Conservation (phyloP, 1,139 yeast genomes). For the Candida neerlandica region DNA sequence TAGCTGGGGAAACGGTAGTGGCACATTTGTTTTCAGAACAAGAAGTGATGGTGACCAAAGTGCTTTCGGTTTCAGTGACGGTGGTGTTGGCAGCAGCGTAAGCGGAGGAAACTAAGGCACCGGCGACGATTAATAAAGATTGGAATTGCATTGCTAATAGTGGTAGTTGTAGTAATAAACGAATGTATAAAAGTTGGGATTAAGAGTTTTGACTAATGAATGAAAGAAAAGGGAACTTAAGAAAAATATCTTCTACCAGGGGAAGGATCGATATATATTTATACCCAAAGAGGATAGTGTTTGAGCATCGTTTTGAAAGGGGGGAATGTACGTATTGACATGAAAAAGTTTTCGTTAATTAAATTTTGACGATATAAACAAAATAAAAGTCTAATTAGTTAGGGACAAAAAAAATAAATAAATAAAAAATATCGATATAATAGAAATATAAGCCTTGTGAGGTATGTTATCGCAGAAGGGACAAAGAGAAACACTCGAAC, state of each 20-base stretch:
- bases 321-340: neutral
- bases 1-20: slow-evolving; percentile 26
- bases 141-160: slow-evolving; percentile 33
- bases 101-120: slow-evolving; percentile 28
- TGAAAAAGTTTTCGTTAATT: neutral
- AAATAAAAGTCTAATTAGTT: neutral
- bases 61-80: slow-evolving; percentile 37
- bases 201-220: slow-evolving; percentile 2
- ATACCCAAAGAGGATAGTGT: neutral
- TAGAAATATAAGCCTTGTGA: neutral
- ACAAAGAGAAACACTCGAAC: neutral
- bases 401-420: neutral
- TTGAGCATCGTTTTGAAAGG: slow-evolving; percentile 1
- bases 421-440: neutral
- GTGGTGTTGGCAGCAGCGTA: slow-evolving; percentile 22
- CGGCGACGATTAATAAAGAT: slow-evolving; percentile 30
- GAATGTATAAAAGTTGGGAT: slow-evolving; percentile 17
- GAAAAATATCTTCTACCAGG: neutral
- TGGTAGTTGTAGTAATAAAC: slow-evolving; percentile 8
- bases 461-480: neutral
- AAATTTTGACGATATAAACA: neutral
- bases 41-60: slow-evolving; percentile 45
- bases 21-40: slow-evolving; percentile 41
- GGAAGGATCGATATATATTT: neutral
- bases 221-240: neutral